Evolutionary conservation across 495 filamentous ascomycete genomes (phyloP).

Genomic region (Pyrenula aspistea): DNA sequence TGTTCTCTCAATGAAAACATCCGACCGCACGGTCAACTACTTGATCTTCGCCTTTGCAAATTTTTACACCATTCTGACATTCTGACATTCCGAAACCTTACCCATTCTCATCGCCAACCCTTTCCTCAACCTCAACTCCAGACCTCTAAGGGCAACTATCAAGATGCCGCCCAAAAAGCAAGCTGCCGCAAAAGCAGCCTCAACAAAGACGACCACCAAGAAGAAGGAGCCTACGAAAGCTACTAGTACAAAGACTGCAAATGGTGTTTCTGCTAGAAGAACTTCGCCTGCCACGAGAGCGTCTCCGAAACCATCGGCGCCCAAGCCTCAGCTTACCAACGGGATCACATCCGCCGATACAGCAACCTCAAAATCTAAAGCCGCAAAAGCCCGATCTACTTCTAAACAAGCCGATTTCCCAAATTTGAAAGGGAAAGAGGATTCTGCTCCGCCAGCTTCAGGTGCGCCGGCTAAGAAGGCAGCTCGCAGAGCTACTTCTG

Average conservation of each 20-base stretch:
- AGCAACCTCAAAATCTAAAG: neutral
- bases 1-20: neutral
- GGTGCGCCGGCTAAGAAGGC: neutral
- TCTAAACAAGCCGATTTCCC: neutral
- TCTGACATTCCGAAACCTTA: too few relatives aligned
- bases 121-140: neutral
- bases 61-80: too few relatives aligned
- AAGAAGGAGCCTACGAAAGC: neutral
- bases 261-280: neutral
- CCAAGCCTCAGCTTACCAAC: neutral
- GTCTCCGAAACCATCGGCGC: neutral
- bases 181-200: neutral
- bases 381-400: neutral
- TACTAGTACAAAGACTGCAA: neutral
- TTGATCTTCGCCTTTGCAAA: too few relatives aligned
- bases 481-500: neutral
- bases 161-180: neutral
- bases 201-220: neutral
- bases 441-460: neutral
- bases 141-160: neutral
- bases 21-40: neutral
- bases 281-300: neutral
- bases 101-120: too few relatives aligned
- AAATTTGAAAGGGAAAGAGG: neutral
- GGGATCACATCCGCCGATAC: neutral